Evolutionary conservation across 768 basidiomycete species (phyloP).

Genomic region (Xerocomus potaroensis): DNA sequence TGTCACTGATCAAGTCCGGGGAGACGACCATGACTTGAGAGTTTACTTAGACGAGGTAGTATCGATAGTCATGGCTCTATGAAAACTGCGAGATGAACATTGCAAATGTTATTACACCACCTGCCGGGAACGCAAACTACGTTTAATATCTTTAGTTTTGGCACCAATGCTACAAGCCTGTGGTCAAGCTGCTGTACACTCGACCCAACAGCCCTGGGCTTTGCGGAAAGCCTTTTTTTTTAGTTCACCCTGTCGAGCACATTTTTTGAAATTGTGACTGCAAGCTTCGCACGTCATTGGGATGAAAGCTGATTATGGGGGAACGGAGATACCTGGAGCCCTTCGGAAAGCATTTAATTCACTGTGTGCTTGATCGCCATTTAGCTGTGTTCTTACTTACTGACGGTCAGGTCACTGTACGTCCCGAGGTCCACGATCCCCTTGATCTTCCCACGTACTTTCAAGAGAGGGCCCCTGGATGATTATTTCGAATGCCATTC

Average conservation of each 20-base stretch:
- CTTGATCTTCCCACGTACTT: background rate
- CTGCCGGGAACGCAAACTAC: constrained; percentile 39
- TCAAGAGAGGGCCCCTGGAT: constrained; percentile 10
- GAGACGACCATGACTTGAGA: too few relatives aligned
- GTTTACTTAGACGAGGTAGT: constrained; percentile 44
- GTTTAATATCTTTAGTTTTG: constrained; percentile 63
- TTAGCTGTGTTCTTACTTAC: constrained; percentile 56
- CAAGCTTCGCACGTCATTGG: constrained; percentile 38
- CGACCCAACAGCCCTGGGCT: constrained; percentile 24
- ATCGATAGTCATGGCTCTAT: constrained; percentile 44
- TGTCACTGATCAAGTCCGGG: too few relatives aligned
- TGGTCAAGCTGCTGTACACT: constrained; percentile 38
- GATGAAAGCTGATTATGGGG: constrained; percentile 44
- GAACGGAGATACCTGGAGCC: constrained; percentile 47
- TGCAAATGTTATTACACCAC: constrained; percentile 45
- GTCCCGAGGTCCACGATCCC: background rate
- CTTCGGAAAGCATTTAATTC: constrained; percentile 36
- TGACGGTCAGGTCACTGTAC: constrained; percentile 44
- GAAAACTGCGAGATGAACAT: constrained; percentile 43
- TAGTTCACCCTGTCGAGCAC: background rate
- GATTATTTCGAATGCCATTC: constrained; percentile 31
- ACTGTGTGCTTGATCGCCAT: constrained; percentile 33
- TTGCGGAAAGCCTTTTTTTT: constrained; percentile 32
- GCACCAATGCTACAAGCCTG: constrained; percentile 23
- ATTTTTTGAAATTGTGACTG: constrained; percentile 6